Evolutionary conservation across 2,329 filamentous ascomycete species (phyloP), one percentile per base, ranked within the genome.

Genomic region (Trematosphaeria pertusa): DNA sequence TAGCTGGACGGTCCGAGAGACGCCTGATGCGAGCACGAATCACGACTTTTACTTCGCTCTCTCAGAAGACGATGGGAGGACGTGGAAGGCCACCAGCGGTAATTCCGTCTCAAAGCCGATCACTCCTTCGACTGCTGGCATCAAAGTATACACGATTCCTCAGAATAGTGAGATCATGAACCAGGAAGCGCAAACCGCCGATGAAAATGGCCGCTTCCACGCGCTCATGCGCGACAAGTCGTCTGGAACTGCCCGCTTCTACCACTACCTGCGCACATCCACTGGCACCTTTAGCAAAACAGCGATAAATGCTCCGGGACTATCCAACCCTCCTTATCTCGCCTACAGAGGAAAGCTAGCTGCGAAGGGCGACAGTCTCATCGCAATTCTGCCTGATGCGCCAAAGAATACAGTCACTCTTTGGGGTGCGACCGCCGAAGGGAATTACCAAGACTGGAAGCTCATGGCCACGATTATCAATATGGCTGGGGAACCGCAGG

Each of bases 1-100:
- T 15, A 78, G 76, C 1, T 80, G 78, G 78, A 79, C 80, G 0
- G 79, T 78, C 48, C 75, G 78, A 12, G 76, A 73, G 14, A 80
- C 79, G 37, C 75, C 79, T 5, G 63, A 64, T 2, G 73, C 72
- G 0, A 71, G 67, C 43, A 81, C 80, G 11, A 81, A 81, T 52
- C 75, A 78, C 52, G 69, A 80, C 46, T 72, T 81, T 33, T 80
- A 77, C 60, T 78, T 78, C 44, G 75, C 77, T 2, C 73, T 75
- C 47, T 77, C 75, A n/a, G 70, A 76, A 14, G 75, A 79, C 47
- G 61, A 67, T 15, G 78, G 78, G 0, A 54, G 54, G 1, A 73
- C 62, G 0, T 81, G 78, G 78, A 71, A 67, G 24, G 75, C 73
- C n/a, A 71, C 70, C 0, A 62, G 59, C 1, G 72, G 71, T 0